phyloP scores from a whole-genome alignment of 2,329 filamentous ascomycete species.

The Clonostachys chloroleuca region DNA sequence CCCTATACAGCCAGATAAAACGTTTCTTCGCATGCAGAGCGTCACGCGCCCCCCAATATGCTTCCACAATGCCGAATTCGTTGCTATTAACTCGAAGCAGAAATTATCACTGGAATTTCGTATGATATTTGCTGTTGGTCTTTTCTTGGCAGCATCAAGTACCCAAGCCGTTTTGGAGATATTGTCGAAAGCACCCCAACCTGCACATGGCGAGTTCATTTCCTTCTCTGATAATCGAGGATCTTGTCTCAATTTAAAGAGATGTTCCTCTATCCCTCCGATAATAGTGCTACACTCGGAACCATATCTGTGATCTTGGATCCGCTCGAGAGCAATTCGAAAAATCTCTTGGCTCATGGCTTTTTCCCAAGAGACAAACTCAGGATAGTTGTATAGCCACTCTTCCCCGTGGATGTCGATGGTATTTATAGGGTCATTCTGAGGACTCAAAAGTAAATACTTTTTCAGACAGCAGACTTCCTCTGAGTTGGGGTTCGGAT shows the following conservation, averaged over 20 bases:
- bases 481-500: not conserved
- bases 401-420: not conserved
- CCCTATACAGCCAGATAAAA: not conserved
- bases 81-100: no score
- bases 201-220: not conserved
- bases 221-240: not conserved
- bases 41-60: not conserved
- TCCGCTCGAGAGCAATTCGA: not conserved
- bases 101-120: no score
- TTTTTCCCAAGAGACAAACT: not conserved
- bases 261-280: no score
- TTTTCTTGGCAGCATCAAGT: not conserved
- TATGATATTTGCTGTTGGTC: not conserved
- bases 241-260: not conserved
- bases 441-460: not conserved
- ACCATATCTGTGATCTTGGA: no score
- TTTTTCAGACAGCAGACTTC: no score
- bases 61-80: not conserved
- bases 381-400: slow-evolving; percentile 1
- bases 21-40: not conserved
- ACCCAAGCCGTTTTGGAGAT: not conserved
- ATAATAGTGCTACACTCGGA: no score
- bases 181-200: not conserved
- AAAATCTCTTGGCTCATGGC: not conserved
- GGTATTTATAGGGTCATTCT: not conserved